Conservation (phyloP, 116 monocot species). For the Zostera marina region DNA sequence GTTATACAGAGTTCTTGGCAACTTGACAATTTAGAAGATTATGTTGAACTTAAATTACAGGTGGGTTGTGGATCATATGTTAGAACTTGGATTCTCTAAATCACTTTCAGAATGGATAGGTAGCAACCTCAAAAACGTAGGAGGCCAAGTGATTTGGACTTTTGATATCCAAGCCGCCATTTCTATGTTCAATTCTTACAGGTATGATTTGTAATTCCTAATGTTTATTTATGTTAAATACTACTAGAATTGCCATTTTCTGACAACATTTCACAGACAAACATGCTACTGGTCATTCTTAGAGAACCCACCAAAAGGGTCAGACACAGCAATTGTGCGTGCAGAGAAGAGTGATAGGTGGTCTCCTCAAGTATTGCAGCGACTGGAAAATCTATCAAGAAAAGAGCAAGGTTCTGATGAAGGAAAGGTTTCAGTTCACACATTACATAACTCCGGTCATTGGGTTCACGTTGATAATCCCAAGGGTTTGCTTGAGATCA, state of each 20-base stretch:
- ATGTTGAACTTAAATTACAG: conserved; percentile 17
- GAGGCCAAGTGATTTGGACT: conserved; percentile 47
- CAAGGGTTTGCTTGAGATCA: conserved; percentile 76
- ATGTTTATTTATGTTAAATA: too few species aligned
- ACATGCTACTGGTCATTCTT: conserved; percentile 59
- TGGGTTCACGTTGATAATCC: conserved; percentile 98
- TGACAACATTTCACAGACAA: conserved; percentile 22
- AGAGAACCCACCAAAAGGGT: conserved; percentile 56
- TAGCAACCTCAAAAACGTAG: conserved; percentile 66
- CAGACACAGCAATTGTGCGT: conserved; percentile 53
- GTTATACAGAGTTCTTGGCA: background rate
- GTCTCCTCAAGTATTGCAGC: conserved; percentile 23
- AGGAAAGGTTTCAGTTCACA: conserved; percentile 48
- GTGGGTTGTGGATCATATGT: conserved; percentile 89
- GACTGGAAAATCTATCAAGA: conserved; percentile 25
- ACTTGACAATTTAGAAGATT: background rate
- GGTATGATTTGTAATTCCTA: conserved; percentile 15
- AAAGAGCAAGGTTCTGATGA: conserved; percentile 12
- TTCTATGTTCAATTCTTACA: conserved; percentile 74
- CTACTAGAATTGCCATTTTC: background rate
- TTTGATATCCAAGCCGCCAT: conserved; percentile 73
- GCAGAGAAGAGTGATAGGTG: conserved; percentile 85
- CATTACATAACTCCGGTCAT: conserved; percentile 73
- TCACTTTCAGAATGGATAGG: conserved; percentile 78
- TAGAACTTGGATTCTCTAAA: conserved; percentile 65